These are phyloP conservation scores for Epichloe sibirici DNA, from an alignment of 2,329 filamentous ascomycete species.

Conservation along the genomic window DNA sequence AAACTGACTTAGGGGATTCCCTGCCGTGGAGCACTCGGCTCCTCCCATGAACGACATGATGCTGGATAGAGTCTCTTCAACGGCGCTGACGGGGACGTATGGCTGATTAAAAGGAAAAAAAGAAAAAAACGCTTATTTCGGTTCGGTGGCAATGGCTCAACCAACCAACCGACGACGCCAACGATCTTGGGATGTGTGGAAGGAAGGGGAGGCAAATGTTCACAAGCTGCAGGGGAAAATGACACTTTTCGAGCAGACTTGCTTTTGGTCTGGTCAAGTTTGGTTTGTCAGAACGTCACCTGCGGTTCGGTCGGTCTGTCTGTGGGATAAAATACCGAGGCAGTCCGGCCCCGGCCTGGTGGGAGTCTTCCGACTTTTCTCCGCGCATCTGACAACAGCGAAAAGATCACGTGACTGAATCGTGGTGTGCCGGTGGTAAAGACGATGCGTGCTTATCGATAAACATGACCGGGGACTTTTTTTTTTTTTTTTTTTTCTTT, in stretches of 20 bases:
- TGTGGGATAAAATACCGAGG: slow-evolving; percentile 13
- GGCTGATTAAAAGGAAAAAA: not conserved
- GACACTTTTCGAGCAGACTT: not conserved
- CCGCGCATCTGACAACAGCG: too few relatives aligned
- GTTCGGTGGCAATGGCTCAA: not conserved
- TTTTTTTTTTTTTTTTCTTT: slow-evolving; percentile 18
- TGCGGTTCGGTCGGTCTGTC: slow-evolving; percentile 8
- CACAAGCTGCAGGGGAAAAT: not conserved
- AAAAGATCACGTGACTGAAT: slow-evolving; percentile 24
- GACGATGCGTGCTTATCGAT: slow-evolving; percentile 19
- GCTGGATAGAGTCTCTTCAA: not conserved
- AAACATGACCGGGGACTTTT: slow-evolving; percentile 9
- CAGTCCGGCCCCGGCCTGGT: slow-evolving; percentile 6
- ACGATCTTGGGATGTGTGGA: not conserved
- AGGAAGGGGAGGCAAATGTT: not conserved
- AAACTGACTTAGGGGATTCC: slow-evolving; percentile 93
- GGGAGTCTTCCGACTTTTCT: too few relatives aligned
- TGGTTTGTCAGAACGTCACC: slow-evolving; percentile 9
- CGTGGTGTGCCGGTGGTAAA: slow-evolving; percentile 6
- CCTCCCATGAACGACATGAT: slow-evolving; percentile 91
- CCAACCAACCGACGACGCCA: not conserved
- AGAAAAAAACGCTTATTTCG: too few relatives aligned
- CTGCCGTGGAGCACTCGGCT: slow-evolving; percentile 90
- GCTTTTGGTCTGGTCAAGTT: not conserved
- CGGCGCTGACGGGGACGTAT: not conserved